Conservation (phyloP, 208 protist species). For the Wallacemonas rigidus region DNA sequence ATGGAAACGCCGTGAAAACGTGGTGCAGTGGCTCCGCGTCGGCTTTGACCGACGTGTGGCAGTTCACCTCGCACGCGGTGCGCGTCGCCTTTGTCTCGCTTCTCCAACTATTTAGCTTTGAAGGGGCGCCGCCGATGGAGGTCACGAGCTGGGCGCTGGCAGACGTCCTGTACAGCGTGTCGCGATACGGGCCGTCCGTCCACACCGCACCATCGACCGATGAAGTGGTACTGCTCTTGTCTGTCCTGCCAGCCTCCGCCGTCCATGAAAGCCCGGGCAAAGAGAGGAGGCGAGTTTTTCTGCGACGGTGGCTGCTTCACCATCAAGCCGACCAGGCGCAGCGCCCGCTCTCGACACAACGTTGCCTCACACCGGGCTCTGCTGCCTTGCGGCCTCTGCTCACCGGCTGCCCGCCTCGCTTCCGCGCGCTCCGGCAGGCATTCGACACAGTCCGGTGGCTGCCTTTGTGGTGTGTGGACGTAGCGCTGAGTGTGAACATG, state of each 20-base stretch:
- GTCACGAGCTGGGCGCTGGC: conserved; percentile 31
- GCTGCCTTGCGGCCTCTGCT: not conserved
- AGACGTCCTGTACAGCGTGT: conserved; percentile 23
- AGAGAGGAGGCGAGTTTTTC: not conserved
- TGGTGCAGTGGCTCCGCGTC: not conserved
- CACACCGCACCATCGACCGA: not conserved
- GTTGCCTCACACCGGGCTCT: not conserved
- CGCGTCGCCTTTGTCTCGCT: conserved; percentile 46
- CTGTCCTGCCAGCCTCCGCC: not conserved
- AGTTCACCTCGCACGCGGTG: conserved; percentile 27
- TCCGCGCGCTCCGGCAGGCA: not conserved
- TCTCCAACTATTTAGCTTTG: conserved; percentile 40
- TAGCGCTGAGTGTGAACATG: not conserved
- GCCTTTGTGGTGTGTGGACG: not conserved
- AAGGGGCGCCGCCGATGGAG: conserved; percentile 33
- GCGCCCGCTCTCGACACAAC: too few relatives aligned
- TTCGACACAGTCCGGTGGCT: not conserved
- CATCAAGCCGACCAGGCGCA: not conserved
- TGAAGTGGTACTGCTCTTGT: not conserved
- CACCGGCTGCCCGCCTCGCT: not conserved
- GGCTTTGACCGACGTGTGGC: not conserved
- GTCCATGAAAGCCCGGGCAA: not conserved
- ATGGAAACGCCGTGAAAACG: too few relatives aligned
- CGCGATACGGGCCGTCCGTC: not conserved
- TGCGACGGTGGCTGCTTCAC: not conserved